Conservation (phyloP, 345 rosid species). For the Lepidium sativum region DNA sequence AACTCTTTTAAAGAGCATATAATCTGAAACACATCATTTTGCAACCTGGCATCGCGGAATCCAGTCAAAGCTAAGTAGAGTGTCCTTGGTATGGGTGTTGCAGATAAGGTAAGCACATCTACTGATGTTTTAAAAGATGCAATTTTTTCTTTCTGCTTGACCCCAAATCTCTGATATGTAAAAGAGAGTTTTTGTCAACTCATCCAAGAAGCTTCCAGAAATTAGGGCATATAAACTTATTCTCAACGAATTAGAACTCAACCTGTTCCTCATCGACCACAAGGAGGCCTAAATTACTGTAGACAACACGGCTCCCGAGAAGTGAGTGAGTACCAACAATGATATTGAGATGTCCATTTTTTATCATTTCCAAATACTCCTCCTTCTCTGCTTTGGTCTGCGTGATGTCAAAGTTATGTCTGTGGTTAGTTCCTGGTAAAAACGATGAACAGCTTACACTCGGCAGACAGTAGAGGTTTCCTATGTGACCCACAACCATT, state of each 20-base stretch:
- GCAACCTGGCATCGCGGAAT: conserved; percentile 98
- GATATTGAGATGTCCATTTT: conserved; percentile 65
- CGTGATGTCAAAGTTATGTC: conserved; percentile 21
- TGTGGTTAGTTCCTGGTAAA: conserved; percentile 17
- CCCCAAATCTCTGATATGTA: conserved; percentile 79
- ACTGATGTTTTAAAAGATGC: conserved; percentile 92
- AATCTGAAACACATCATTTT: background rate
- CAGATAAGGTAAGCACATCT: conserved; percentile 92
- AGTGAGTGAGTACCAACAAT: conserved; percentile 95
- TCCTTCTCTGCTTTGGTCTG: conserved; percentile 86
- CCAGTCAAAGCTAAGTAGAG: conserved; percentile 93
- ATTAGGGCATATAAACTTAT: conserved; percentile 3
- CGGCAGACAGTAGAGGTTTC: background rate
- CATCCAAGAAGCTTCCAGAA: conserved; percentile 21
- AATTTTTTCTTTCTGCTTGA: conserved; percentile 95
- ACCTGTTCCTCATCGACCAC: conserved; percentile 99
- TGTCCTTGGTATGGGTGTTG: conserved; percentile 96
- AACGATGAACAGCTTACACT: background rate
- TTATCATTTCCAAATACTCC: conserved; percentile 59
- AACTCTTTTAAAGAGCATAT: background rate
- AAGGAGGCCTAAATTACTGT: conserved; percentile 89
- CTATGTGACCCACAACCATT: background rate
- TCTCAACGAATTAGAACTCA: conserved; percentile 16
- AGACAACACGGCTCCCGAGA: conserved; percentile 87
- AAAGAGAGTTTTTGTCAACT: conserved; percentile 17